Percentiles rank a stretch among this genome's conserved stretches.
phyloP scores from a whole-genome alignment of 2,329 filamentous ascomycete genomes.

The Coniochaeta sp. region DNA sequence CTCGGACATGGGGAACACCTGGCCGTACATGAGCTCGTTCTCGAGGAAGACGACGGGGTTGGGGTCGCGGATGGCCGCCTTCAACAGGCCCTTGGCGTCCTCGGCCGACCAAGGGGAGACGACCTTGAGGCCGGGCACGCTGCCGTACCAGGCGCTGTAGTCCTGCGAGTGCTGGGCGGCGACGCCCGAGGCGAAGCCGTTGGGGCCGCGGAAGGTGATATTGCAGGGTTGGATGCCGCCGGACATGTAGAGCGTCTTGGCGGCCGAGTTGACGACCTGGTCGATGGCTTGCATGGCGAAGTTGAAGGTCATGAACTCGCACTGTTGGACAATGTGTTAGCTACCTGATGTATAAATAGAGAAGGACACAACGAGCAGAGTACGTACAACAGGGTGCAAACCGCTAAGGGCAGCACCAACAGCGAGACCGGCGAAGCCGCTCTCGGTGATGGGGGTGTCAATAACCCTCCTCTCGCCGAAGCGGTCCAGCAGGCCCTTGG shows the following conservation, averaged over 20 bases:
- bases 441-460: conserved; percentile 97
- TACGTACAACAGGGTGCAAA: conserved; percentile 82
- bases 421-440: conserved; percentile 87
- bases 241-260: conserved; percentile 99
- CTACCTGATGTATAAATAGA: background rate
- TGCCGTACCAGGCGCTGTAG: conserved; percentile 97
- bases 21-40: conserved; percentile 88
- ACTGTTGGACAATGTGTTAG: conserved; percentile 39
- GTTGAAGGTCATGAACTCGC: conserved; percentile 99
- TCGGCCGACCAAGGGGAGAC: conserved; percentile 94
- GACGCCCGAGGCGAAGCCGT: conserved; percentile 94
- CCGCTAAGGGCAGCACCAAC: conserved; percentile 93
- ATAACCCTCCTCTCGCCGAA: conserved; percentile 98
- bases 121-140: conserved; percentile 95
- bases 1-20: conserved; percentile 94
- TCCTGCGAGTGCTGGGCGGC: conserved; percentile 98
- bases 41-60: conserved; percentile 92
- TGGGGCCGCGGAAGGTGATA: conserved; percentile 98
- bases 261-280: conserved; percentile 97
- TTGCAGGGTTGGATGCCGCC: conserved; percentile 99
- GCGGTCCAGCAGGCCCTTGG: conserved; percentile 91
- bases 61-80: conserved; percentile 95
- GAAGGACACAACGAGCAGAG: background rate
- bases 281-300: conserved; percentile 99
- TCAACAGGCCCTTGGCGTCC: conserved; percentile 95